Percentiles rank a stretch among this genome's conserved stretches.
Conservation (phyloP, 2,329 filamentous ascomycete genomes). For the Fusarium nanum region DNA sequence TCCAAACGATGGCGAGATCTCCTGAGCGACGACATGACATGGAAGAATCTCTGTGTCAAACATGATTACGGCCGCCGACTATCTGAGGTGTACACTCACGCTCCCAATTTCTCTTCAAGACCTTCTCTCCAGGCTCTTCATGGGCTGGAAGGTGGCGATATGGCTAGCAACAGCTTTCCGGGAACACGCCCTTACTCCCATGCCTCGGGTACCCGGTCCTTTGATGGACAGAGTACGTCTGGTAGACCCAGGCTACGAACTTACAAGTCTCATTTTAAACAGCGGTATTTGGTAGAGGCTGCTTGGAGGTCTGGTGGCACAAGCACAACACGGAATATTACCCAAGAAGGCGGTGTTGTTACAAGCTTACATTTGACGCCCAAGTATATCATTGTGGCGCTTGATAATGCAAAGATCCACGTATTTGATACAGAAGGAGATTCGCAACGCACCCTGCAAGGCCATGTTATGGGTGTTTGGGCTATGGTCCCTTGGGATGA, state of each 20-base stretch:
- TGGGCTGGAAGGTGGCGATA: slow-evolving; percentile 53
- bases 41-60: slow-evolving; percentile 97
- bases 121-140: slow-evolving; percentile 48
- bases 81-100: slow-evolving; percentile 61
- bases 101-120: slow-evolving; percentile 47
- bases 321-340: slow-evolving; percentile 87
- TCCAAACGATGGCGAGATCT: slow-evolving; percentile 94
- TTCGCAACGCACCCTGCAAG: slow-evolving; percentile 87
- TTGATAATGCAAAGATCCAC: slow-evolving; percentile 98
- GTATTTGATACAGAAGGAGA: slow-evolving; percentile 95
- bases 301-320: slow-evolving; percentile 95
- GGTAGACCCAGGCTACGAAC: slow-evolving; percentile 73
- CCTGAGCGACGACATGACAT: slow-evolving; percentile 95
- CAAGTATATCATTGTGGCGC: slow-evolving; percentile 96
- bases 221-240: slow-evolving; percentile 60
- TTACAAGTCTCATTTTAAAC: slow-evolving; percentile 97
- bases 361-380: slow-evolving; percentile 93
- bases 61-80: slow-evolving; percentile 81
- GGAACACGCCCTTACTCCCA: slow-evolving; percentile 55
- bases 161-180: slow-evolving; percentile 57
- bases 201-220: slow-evolving; percentile 61
- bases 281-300: slow-evolving; percentile 95
- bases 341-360: slow-evolving; percentile 95
- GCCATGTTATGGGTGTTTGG: slow-evolving; percentile 99
- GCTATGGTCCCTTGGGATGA: slow-evolving; percentile 99